A percentile compares a stretch with the other conserved stretches of the same genome.
Evolutionary conservation across 2,329 filamentous ascomycete genomes (phyloP).

Genomic region (Microascus cirrosus): DNA sequence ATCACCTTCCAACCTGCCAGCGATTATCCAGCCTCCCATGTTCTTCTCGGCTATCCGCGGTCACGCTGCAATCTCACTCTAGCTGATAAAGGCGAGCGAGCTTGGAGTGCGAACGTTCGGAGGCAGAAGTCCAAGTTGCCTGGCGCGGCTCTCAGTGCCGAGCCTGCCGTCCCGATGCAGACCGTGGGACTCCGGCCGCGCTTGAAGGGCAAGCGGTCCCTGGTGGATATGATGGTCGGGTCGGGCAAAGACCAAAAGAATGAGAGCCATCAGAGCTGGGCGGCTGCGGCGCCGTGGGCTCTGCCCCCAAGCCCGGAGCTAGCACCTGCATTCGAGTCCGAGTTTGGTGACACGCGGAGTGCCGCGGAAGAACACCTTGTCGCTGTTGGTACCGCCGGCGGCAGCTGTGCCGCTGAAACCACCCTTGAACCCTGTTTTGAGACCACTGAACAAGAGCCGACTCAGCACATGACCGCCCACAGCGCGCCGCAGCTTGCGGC

Average conservation of each 20-base stretch:
- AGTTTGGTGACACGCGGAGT: neutral
- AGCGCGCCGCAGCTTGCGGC: neutral
- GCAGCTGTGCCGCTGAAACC: neutral
- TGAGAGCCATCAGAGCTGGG: neutral
- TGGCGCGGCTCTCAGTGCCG: neutral
- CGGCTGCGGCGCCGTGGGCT: neutral
- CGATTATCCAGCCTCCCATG: neutral
- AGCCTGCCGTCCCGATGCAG: neutral
- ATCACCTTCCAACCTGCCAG: neutral
- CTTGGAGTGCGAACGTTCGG: neutral
- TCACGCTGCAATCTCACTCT: neutral
- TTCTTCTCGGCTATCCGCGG: neutral
- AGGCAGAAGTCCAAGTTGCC: neutral
- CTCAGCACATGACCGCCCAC: neutral
- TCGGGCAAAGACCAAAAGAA: neutral
- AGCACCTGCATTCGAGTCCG: neutral
- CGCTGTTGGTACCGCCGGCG: neutral
- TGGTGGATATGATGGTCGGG: conserved; percentile 4
- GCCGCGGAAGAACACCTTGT: neutral
- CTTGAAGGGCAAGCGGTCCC: conserved; percentile 2
- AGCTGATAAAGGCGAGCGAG: neutral
- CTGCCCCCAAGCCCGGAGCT: neutral
- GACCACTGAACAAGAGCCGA: neutral
- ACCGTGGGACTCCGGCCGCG: conserved; percentile 2
- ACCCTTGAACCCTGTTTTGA: neutral